Evolutionary conservation across 495 filamentous ascomycete genomes (phyloP).

Genomic region (Halenospora varia): DNA sequence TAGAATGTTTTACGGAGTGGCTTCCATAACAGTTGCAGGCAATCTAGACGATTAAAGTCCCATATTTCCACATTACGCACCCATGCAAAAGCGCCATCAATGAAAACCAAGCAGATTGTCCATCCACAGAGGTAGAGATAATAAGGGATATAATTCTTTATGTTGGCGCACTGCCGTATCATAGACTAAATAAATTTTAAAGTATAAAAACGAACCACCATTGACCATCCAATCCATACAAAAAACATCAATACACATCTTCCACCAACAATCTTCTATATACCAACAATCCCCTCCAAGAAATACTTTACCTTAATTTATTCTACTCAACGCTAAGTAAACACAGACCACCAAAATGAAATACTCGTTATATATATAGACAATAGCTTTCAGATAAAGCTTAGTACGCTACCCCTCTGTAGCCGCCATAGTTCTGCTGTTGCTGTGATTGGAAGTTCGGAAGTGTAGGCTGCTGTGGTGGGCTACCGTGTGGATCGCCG

Average conservation of each 20-base stretch:
- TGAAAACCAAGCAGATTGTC: too few species aligned
- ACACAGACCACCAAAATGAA: neutral
- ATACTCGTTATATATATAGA: neutral
- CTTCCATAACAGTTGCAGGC: too few species aligned
- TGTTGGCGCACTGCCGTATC: neutral
- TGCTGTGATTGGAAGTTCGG: constrained; percentile 1
- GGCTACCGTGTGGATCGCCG: constrained; percentile 5
- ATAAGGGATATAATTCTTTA: too few species aligned
- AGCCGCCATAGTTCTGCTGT: neutral
- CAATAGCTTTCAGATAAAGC: neutral
- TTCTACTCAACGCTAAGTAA: neutral
- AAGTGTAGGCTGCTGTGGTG: constrained; percentile 7
- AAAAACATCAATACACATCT: neutral
- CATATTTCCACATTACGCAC: too few species aligned
- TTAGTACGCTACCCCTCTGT: neutral
- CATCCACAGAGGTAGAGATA: too few species aligned
- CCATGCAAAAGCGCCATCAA: too few species aligned
- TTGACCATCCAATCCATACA: neutral
- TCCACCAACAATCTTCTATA: neutral
- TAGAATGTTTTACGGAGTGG: too few species aligned
- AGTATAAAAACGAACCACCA: neutral
- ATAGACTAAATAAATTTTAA: neutral
- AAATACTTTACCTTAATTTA: neutral
- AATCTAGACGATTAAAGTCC: too few species aligned
- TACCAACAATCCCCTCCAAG: neutral